These are phyloP conservation scores for Syzygium jambos DNA, from an alignment of 345 rosid genomes.

Conservation along the genomic window DNA sequence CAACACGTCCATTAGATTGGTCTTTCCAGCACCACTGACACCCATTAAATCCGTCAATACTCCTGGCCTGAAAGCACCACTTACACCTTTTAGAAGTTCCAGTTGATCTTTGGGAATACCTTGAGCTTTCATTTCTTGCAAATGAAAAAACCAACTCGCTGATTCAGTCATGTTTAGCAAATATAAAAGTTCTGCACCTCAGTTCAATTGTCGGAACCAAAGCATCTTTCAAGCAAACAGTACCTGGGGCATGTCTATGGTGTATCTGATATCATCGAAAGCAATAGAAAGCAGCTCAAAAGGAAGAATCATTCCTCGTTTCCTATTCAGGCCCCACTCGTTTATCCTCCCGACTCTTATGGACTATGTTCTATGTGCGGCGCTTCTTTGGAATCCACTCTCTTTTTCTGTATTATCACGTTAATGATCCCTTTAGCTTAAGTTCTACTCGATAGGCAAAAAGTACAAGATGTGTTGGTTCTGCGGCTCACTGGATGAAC, in stretches of 20 bases:
- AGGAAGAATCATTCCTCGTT: constrained; percentile 58
- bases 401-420: constrained; percentile 23
- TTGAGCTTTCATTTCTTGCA: constrained; percentile 55
- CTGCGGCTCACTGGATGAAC: constrained; percentile 16
- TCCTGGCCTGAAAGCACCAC: constrained; percentile 61
- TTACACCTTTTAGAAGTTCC: constrained; percentile 52
- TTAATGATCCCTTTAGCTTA: background rate
- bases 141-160: background rate
- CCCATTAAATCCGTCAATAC: constrained; percentile 65
- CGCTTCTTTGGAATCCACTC: constrained; percentile 7
- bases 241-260: constrained; percentile 34
- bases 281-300: constrained; percentile 48
- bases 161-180: background rate
- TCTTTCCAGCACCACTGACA: constrained; percentile 63
- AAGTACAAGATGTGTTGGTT: background rate
- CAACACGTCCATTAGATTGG: constrained; percentile 68
- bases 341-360: constrained; percentile 20
- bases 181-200: background rate
- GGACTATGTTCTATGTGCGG: constrained; percentile 21
- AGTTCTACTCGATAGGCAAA: background rate
- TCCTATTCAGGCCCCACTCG: constrained; percentile 13
- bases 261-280: constrained; percentile 49
- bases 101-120: constrained; percentile 36
- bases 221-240: background rate
- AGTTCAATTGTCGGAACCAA: background rate